These are phyloP conservation scores for Wickerhamomyces sydowiorum DNA, from an alignment of 805 yeast species.

Conservation along the genomic window DNA sequence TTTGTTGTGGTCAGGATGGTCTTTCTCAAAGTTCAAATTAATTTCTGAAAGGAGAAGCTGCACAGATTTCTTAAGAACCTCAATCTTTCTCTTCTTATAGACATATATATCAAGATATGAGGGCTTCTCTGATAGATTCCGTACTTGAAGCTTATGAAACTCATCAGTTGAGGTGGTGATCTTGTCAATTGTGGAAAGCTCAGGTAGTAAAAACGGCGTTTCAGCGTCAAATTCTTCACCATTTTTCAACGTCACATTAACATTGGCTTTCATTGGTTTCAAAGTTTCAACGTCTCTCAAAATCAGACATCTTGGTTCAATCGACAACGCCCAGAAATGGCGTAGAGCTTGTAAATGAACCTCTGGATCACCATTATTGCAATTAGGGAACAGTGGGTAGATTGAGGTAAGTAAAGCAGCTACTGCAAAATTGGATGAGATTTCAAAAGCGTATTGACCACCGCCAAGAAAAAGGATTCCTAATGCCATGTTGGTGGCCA, in stretches of 20 bases:
- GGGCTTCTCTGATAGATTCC: constrained; percentile 31
- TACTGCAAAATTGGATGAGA: constrained; percentile 50
- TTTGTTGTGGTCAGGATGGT: constrained; percentile 1
- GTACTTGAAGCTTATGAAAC: constrained; percentile 45
- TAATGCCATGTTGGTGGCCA: constrained; percentile 74
- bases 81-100: constrained; percentile 32
- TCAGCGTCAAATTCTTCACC: constrained; percentile 28
- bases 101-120: constrained; percentile 34
- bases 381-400: constrained; percentile 67
- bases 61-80: constrained; percentile 29
- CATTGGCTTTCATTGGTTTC: constrained; percentile 43
- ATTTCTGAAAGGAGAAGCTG: constrained; percentile 19
- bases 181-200: constrained; percentile 39
- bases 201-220: constrained; percentile 72
- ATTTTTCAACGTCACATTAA: constrained; percentile 29
- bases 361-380: constrained; percentile 34
- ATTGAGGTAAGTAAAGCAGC: constrained; percentile 69
- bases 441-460: constrained; percentile 79
- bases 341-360: constrained; percentile 79
- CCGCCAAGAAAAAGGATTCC: constrained; percentile 91
- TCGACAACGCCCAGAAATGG: constrained; percentile 86
- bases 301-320: constrained; percentile 76
- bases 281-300: constrained; percentile 63
- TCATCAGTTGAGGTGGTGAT: constrained; percentile 43
- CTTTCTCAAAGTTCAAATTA: constrained; percentile 14